Conservation (phyloP, 2,329 filamentous ascomycete genomes). For the Pezicula rhizophila region DNA sequence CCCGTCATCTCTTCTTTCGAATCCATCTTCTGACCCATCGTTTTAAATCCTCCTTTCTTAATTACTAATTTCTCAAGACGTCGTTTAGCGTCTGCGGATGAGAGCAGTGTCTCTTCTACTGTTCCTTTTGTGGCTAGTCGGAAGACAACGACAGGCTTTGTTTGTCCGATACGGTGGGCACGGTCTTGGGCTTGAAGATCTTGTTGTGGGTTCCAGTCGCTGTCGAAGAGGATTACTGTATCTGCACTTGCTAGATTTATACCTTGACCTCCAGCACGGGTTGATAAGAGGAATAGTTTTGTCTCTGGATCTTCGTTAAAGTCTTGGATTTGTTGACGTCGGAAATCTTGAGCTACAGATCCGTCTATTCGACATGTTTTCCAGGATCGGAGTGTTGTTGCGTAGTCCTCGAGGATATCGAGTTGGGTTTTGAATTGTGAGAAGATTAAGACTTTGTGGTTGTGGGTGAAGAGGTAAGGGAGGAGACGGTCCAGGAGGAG, state of each 20-base stretch:
- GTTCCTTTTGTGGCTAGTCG: slow-evolving; percentile 89
- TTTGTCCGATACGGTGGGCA: slow-evolving; percentile 91
- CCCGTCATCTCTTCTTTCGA: slow-evolving; percentile 47
- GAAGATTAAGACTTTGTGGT: slow-evolving; percentile 92
- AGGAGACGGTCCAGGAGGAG: slow-evolving; percentile 83
- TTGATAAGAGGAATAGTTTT: slow-evolving; percentile 82
- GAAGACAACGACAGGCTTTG: slow-evolving; percentile 84
- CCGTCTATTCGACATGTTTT: slow-evolving; percentile 87
- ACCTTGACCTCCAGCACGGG: slow-evolving; percentile 85
- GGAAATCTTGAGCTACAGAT: slow-evolving; percentile 67
- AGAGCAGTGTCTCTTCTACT: slow-evolving; percentile 80
- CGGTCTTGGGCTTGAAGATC: slow-evolving; percentile 95
- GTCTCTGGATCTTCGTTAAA: slow-evolving; percentile 63
- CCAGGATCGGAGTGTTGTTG: slow-evolving; percentile 70
- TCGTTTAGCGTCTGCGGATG: slow-evolving; percentile 86
- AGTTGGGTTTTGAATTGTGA: slow-evolving; percentile 94
- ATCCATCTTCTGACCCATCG: slow-evolving; percentile 56
- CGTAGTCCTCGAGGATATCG: slow-evolving; percentile 86
- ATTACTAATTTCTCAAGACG: slow-evolving; percentile 92
- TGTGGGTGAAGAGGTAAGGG: slow-evolving; percentile 63
- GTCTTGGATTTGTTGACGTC: slow-evolving; percentile 62
- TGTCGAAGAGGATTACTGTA: slow-evolving; percentile 87
- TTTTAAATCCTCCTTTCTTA: slow-evolving; percentile 80
- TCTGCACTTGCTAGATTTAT: slow-evolving; percentile 92
- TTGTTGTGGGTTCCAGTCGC: slow-evolving; percentile 92